Evolutionary conservation across 2,329 filamentous ascomycete species (phyloP), one percentile per base, ranked within the genome.

Genomic region (Microdochium trichocladiopsis): DNA sequence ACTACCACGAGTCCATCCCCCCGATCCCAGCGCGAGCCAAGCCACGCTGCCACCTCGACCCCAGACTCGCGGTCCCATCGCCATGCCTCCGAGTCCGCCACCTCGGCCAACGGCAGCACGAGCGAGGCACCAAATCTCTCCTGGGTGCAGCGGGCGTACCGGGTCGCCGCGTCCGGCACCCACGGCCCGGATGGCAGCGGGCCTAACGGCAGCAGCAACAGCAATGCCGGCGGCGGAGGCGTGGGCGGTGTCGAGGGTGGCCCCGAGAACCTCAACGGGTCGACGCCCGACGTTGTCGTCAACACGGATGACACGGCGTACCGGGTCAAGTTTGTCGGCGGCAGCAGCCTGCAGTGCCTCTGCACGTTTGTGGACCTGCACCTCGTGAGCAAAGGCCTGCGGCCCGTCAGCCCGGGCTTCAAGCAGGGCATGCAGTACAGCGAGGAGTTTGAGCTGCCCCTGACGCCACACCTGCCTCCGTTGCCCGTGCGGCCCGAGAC

Each of bases 361-460:
- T 58, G 53, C 25, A 51, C 52, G 28, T 63, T 63, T 37, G 56
- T 61, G 37, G 61, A 63, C 22, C 49, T 63, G 11, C 54, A 58
- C 51, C 57, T 62, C 8, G 41, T 53, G 16, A 51, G 54, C 36
- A 53, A 56, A 41, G 54, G 60, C 3, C 53, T 62, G 4, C 51
- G 28, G 21, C 57, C 59, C 1, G 31, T 58, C 2, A 55, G 56
- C 16, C 53, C 56, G 14, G 52, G 52, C 16, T 63, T 63, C 47
- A 53, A 53, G 18, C 52, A 56, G 45, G 60, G 61, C 3, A 63
- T 63, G 56, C 54, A 53, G 23, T 54, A 58, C 36, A 56, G 56
- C 12, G 60, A 61, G 36, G 59, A 62, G 45, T 60, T 58, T 22
- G 45, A 53, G 8, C 36, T 62, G 3, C 56, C 60, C 1, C 48